A percentile compares a stretch with the other conserved stretches of the same genome.
Evolutionary conservation across 208 protist genomes (phyloP).

Genomic region (Leishmania lainsoni): DNA sequence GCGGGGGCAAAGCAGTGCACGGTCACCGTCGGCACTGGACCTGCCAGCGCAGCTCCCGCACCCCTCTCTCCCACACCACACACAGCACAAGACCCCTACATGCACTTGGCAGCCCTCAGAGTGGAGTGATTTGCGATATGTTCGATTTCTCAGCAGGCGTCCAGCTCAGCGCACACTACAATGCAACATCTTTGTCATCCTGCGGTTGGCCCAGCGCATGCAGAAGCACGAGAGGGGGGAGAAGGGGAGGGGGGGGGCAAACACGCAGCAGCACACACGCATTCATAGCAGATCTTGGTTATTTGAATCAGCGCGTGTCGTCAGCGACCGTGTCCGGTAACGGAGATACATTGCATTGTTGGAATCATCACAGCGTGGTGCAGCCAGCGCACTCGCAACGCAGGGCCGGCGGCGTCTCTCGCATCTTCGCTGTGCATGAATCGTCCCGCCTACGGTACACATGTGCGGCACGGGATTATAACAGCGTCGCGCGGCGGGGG

Average conservation of each 20-base stretch:
- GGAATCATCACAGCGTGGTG: conserved; percentile 6
- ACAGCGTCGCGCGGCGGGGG: not conserved
- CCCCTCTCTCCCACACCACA: no score
- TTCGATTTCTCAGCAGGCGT: conserved; percentile 37
- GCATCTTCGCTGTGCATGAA: conserved; percentile 61
- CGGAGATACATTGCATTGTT: conserved; percentile 37
- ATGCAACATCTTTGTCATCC: conserved; percentile 28
- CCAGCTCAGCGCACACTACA: conserved; percentile 37
- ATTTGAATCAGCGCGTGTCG: conserved; percentile 67
- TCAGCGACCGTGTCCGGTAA: conserved; percentile 55
- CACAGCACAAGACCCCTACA: not conserved
- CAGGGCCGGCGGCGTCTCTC: not conserved
- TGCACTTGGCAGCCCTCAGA: conserved; percentile 19
- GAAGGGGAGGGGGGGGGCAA: no score
- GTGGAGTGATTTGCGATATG: conserved; percentile 41
- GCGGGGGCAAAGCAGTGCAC: not conserved
- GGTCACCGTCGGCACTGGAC: conserved; percentile 29
- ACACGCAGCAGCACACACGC: no score
- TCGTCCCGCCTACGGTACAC: conserved; percentile 29
- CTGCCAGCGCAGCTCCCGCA: conserved; percentile 5
- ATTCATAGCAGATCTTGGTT: conserved; percentile 88
- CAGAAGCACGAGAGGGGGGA: not conserved
- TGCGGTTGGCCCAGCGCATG: not conserved
- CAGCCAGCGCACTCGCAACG: not conserved
- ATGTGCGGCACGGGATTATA: conserved; percentile 43